Evolutionary conservation across 495 filamentous ascomycete species (phyloP), one percentile per base, ranked within the genome.

Genomic region (Aspergillus cavernicola): DNA sequence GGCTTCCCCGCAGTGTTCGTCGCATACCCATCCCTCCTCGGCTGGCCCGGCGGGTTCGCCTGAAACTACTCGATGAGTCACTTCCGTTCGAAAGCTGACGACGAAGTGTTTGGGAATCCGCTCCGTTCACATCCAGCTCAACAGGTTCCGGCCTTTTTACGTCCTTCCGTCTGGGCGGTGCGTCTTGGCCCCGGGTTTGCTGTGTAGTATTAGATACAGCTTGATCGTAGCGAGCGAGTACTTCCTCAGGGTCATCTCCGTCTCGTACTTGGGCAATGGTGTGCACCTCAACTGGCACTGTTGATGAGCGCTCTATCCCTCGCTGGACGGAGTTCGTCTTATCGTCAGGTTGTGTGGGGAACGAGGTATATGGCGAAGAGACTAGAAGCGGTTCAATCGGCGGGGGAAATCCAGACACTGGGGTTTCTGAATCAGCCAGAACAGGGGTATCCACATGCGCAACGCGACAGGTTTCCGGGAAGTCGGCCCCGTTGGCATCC

Each of bases 61-160:
- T 78, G 71, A 86, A 87, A 59, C 80, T 83, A 61, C 81, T 85
- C 7, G 79, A 80, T 6, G 79, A 82, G 56, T 83, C 82, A 49
- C 80, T 85, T 43, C 77, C 82, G 59, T 80, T 79, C 0, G 76
- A 76, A 52, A 60, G 54, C 0, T 58, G 66, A 4, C 77, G 67
- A 19, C 60, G 55, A 10, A 62, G 57, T 18, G 52, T 56, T 47
- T 53, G 35, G 5, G 52, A 20, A 35, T 23, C 28, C 7, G 41
- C 22, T 22, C 50, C 50, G 13, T 51, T 57, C 15, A 31, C 31
- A n/a, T 38, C 39, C 16, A 26, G 35, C 11, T 52, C 54, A 13
- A 26, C 31, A 33, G 35, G 28, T 24, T 41, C 38, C 15, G 35
- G 15, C 18, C 51, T 26, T 28, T 45, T 33, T 32, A 47, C 16